phyloP scores from a whole-genome alignment of 495 filamentous ascomycete genomes.

The Penicilliopsis zonata region DNA sequence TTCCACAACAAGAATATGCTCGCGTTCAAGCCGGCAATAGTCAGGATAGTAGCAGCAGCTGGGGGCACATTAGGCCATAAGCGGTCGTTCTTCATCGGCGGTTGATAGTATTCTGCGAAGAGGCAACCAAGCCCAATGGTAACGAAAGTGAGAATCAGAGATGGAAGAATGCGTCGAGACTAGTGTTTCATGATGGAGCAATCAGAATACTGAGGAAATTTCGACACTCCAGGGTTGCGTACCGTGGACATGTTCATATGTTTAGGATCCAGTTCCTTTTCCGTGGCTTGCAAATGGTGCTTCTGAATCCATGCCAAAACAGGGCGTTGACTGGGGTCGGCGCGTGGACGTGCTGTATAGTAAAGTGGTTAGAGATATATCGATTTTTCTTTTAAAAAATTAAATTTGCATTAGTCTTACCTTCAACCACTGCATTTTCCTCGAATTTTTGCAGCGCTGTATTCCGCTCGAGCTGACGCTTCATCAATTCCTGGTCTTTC shows the following conservation, averaged over 20 bases:
- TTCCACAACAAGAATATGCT: conserved; percentile 53
- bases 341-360: conserved; percentile 26
- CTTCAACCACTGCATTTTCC: conserved; percentile 22
- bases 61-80: conserved; percentile 66
- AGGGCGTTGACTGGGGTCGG: conserved; percentile 29
- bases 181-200: too few species aligned
- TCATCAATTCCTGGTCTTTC: conserved; percentile 26
- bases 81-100: conserved; percentile 44
- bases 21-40: conserved; percentile 54
- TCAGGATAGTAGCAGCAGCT: conserved; percentile 62
- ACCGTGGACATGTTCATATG: conserved; percentile 26
- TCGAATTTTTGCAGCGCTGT: conserved; percentile 39
- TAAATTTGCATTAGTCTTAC: conserved; percentile 11
- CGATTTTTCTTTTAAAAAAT: conserved; percentile 3
- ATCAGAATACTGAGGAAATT: too few species aligned
- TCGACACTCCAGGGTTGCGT: too few species aligned
- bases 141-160: conserved; percentile 41
- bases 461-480: conserved; percentile 29
- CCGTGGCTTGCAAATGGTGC: conserved; percentile 28
- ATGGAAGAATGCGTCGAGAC: conserved; percentile 53
- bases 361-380: neutral
- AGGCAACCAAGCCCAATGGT: conserved; percentile 37
- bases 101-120: conserved; percentile 49
- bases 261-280: conserved; percentile 18
- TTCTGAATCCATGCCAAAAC: conserved; percentile 38